phyloP scores from a whole-genome alignment of 805 yeast species.

The Yueomyces sinensis region DNA sequence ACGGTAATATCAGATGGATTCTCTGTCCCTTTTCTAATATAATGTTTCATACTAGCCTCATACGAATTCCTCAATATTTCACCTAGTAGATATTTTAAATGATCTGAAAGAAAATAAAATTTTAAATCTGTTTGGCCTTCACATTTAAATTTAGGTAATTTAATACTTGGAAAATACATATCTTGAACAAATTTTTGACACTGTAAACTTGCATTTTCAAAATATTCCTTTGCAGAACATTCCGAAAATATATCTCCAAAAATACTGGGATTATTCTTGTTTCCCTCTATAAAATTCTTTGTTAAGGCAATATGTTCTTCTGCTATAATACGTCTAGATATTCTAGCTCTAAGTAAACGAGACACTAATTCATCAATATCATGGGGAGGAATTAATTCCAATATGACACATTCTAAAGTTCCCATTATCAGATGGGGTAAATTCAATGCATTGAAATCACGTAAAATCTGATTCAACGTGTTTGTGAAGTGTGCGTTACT shows the following conservation, averaged over 20 bases:
- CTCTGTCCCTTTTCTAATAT: slow-evolving; percentile 23
- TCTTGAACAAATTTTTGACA: slow-evolving; percentile 39
- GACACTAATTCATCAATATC: slow-evolving; percentile 65
- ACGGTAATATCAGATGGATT: slow-evolving; percentile 67
- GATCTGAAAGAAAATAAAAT: slow-evolving; percentile 78
- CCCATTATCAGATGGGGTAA: slow-evolving; percentile 90
- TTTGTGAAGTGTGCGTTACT: slow-evolving; percentile 68
- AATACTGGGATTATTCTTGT: slow-evolving; percentile 31
- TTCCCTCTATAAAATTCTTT: slow-evolving; percentile 39
- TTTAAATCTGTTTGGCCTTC: slow-evolving; percentile 55
- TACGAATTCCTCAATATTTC: slow-evolving; percentile 77
- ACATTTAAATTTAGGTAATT: slow-evolving; percentile 63
- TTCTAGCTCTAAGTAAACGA: slow-evolving; percentile 68
- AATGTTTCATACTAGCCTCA: slow-evolving; percentile 60
- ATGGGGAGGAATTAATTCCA: slow-evolving; percentile 42
- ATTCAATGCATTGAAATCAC: slow-evolving; percentile 66
- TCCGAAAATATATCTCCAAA: slow-evolving; percentile 74
- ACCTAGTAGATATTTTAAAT: slow-evolving; percentile 74
- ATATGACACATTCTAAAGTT: slow-evolving; percentile 63
- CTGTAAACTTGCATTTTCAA: slow-evolving; percentile 39
- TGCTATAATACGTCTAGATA: slow-evolving; percentile 77
- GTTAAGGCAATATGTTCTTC: slow-evolving; percentile 84
- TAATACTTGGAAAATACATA: slow-evolving; percentile 36
- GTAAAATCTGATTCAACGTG: slow-evolving; percentile 46
- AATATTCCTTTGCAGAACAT: slow-evolving; percentile 60